Conservation (phyloP, 805 yeast genomes). For the Candida patagonica region DNA sequence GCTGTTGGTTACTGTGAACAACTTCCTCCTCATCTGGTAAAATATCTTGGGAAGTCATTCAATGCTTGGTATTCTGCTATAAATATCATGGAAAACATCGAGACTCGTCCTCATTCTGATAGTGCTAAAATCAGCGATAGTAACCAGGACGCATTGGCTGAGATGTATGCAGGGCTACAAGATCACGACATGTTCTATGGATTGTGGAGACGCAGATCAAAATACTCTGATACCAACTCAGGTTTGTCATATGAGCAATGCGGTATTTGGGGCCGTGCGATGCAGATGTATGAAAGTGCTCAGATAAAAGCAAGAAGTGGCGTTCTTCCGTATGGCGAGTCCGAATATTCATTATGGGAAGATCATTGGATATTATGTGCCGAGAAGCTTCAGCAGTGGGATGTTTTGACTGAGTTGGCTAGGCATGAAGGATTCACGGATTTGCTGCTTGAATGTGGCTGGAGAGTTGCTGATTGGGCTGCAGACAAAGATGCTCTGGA, state of each 20-base stretch:
- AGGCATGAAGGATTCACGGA: slow-evolving; percentile 98
- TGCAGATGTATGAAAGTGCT: slow-evolving; percentile 89
- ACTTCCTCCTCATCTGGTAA: slow-evolving; percentile 88
- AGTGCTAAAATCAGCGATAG: slow-evolving; percentile 72
- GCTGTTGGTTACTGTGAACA: slow-evolving; percentile 76
- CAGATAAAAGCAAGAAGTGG: slow-evolving; percentile 96
- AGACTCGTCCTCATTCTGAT: slow-evolving; percentile 49
- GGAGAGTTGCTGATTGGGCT: slow-evolving; percentile 99
- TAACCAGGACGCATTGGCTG: slow-evolving; percentile 82
- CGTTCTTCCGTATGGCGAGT: slow-evolving; percentile 86
- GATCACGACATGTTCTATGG: slow-evolving; percentile 98
- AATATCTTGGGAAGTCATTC: slow-evolving; percentile 77
- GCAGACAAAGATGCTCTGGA: slow-evolving; percentile 91
- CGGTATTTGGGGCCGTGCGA: slow-evolving; percentile 91
- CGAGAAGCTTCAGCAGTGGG: slow-evolving; percentile 97
- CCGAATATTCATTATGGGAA: slow-evolving; percentile 95
- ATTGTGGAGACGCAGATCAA: slow-evolving; percentile 93
- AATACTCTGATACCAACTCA: slow-evolving; percentile 84
- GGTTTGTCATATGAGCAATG: slow-evolving; percentile 92
- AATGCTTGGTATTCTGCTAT: slow-evolving; percentile 89
- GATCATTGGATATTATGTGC: slow-evolving; percentile 98
- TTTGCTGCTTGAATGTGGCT: slow-evolving; percentile 91
- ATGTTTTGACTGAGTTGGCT: slow-evolving; percentile 87
- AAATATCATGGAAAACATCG: slow-evolving; percentile 68
- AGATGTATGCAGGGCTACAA: slow-evolving; percentile 76